A percentile compares a stretch with the other conserved stretches of the same genome.
phyloP scores from a whole-genome alignment of 192 early-diverging fungal species.

The Backusella morwellensis region DNA sequence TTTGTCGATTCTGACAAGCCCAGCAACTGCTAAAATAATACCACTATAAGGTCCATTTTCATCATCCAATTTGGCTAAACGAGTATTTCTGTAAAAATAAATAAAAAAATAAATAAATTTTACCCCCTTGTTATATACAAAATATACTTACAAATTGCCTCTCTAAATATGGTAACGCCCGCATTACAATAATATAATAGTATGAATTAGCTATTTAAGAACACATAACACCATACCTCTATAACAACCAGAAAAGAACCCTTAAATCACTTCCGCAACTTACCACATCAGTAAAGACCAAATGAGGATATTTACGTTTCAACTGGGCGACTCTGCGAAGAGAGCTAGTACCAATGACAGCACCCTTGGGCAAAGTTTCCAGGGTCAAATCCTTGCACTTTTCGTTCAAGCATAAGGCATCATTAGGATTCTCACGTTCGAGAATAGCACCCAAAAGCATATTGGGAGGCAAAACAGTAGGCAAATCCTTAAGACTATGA shows the following conservation, averaged over 20 bases:
- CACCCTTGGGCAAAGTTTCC: slow-evolving; percentile 64
- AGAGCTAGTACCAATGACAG: slow-evolving; percentile 86
- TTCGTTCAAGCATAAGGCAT: slow-evolving; percentile 66
- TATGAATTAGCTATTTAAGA: neutral
- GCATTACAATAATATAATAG: neutral
- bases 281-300: slow-evolving; percentile 79
- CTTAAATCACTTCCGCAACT: slow-evolving; percentile 14
- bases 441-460: slow-evolving; percentile 83
- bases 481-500: slow-evolving; percentile 94
- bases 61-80: slow-evolving; percentile 85
- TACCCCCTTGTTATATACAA: neutral
- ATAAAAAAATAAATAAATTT: slow-evolving; percentile 24
- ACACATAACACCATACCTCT: neutral
- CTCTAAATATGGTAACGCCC: slow-evolving; percentile 9
- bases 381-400: slow-evolving; percentile 41
- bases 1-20: slow-evolving; percentile 71
- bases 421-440: slow-evolving; percentile 88
- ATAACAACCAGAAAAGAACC: neutral
- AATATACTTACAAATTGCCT: slow-evolving; percentile 38
- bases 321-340: slow-evolving; percentile 89
- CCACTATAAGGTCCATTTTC: slow-evolving; percentile 66
- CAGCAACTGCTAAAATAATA: slow-evolving; percentile 85
- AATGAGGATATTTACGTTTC: slow-evolving; percentile 67
- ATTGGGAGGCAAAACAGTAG: slow-evolving; percentile 77
- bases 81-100: slow-evolving; percentile 78